Evolutionary conservation across 2,329 filamentous ascomycete genomes (phyloP), one percentile per base, ranked within the genome.

Genomic region (Nannizzia gypsea): DNA sequence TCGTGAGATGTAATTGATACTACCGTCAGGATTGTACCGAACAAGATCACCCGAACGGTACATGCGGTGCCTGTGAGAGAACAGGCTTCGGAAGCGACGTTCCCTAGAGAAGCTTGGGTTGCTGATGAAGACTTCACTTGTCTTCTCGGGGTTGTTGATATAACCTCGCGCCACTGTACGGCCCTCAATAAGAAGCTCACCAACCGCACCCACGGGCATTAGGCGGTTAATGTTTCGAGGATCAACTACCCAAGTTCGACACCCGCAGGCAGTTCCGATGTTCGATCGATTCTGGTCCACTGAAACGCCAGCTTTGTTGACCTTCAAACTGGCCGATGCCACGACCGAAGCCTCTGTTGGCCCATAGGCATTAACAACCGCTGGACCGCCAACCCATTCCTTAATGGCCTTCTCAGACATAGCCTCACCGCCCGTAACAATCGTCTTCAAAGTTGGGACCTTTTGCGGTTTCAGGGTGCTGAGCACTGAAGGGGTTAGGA

Each of bases 401-500:
- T 73, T 69, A 48, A 79, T 72, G 55, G 76, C 70, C 24, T 70
- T 70, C 6, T 71, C 67, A 1, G 74, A 70, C 63, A 74, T 71
- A 40, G 76, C 74, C 60, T 80, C 78, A 20, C 77, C 78, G 9
- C 75, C 76, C 8, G 76, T 69, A 1, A 72, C 68, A 50, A 81
- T 65, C 0, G 71, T 72, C 58, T 72, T 75, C 38, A 81, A 64
- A 0, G 70, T 72, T 1, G 77, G 76, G 1, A 81, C 72, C 11
- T 70, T 72, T 38, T 72, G 68, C 0, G 76, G 77, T 6, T 73
- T 70, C 0, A 81, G 61, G 0, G 77, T 72, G 20, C 74, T 72
- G 0, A 82, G 81, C n/a, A 87, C 76, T 0, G 82, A 76, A 1
- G 83, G 81, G 0, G 84, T 86, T 63, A 84, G 76, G 64, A 81